Base-by-base conservation (phyloP, 768 basidiomycete genomes). In the Nidularia pulvinata region DNA sequence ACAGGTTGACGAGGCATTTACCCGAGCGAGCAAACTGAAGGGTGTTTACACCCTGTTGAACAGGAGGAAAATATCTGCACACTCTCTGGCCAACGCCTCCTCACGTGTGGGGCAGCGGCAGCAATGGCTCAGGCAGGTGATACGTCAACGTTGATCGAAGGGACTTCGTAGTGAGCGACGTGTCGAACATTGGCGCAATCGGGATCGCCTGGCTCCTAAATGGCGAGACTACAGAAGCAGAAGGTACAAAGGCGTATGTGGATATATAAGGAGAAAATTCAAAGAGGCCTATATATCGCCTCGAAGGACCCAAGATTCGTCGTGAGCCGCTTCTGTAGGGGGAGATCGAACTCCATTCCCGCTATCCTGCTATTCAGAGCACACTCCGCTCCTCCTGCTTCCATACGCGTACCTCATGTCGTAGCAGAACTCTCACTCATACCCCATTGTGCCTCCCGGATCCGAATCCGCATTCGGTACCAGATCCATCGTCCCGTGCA, bases 71-170 rank as follows among this genome's bases (percentile, higher is more conserved):
- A 55, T 3, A 85, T 58, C 57, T 88, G 86, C 44, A 84, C 75
- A 59, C 86, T 89, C 59, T 88, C 86, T 0, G 87, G 88, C 1
- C 88, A 74, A 46, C 73, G 78, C 7, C 81, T 69, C 7, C 80
- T 71, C 5, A 73, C 65, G 1, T 81, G 80, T 0, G 81, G 83
- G 69, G 69, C 33, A 58, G 52, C 4, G 67, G 68, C 1, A 70
- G 59, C 2, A 64, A 58, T 0, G 74, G 67, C 1, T 74, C 64
- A 33, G 71, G 67, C 1, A 72, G 68, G 54, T 81, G 75, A 61
- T 83, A 79, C 65, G 86, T 59, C 0, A 84, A 84, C 59, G 77
- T 83, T 36, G 82, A 82, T 9, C 86, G 75, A 47, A 74, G 73
- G 6, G 81, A 69, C 10, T 81, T 75, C 1, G 64, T 51, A 2